Conservation (phyloP, 2,329 filamentous ascomycete genomes). For the Coleophoma crateriformis region DNA sequence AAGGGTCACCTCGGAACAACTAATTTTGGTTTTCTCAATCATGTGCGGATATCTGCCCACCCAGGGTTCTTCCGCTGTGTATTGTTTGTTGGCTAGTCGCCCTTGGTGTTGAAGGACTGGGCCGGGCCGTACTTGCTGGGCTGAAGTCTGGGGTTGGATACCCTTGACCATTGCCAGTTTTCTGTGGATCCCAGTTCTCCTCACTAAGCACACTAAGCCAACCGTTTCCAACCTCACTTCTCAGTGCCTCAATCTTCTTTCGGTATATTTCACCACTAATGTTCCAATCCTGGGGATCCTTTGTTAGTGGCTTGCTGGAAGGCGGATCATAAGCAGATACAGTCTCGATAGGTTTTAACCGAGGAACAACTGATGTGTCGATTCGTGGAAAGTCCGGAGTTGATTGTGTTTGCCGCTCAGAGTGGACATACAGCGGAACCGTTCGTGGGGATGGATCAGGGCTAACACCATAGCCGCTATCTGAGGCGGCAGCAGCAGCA, state of each 20-base stretch:
- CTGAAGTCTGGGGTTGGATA: slow-evolving; percentile 22
- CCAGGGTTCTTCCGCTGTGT: slow-evolving; percentile 26
- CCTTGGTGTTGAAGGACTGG: slow-evolving; percentile 21
- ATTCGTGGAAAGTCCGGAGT: slow-evolving; percentile 20
- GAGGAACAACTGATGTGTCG: slow-evolving; percentile 20
- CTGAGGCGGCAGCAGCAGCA: slow-evolving; percentile 7
- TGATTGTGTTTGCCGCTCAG: slow-evolving; percentile 18
- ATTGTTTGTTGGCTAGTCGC: slow-evolving; percentile 27
- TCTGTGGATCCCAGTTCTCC: slow-evolving; percentile 53
- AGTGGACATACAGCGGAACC: slow-evolving; percentile 20
- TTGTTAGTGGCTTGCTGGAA: slow-evolving; percentile 13
- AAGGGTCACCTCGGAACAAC: neutral
- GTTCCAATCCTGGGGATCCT: slow-evolving; percentile 51
- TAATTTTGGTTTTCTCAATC: neutral
- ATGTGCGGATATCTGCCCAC: slow-evolving; percentile 12
- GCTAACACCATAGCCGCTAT: slow-evolving; percentile 23
- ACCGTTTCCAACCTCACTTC: slow-evolving; percentile 77
- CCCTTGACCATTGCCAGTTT: slow-evolving; percentile 14
- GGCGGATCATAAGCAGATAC: slow-evolving; percentile 14
- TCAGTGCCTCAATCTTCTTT: slow-evolving; percentile 80
- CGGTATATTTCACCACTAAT: slow-evolving; percentile 73
- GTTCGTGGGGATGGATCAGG: slow-evolving; percentile 23
- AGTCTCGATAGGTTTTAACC: slow-evolving; percentile 21
- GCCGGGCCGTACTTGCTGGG: slow-evolving; percentile 19
- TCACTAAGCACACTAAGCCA: slow-evolving; percentile 86